These are phyloP conservation scores for Dendrocalamus sinicus DNA, from an alignment of 176 grass and related monocot species.

Conservation along the genomic window DNA sequence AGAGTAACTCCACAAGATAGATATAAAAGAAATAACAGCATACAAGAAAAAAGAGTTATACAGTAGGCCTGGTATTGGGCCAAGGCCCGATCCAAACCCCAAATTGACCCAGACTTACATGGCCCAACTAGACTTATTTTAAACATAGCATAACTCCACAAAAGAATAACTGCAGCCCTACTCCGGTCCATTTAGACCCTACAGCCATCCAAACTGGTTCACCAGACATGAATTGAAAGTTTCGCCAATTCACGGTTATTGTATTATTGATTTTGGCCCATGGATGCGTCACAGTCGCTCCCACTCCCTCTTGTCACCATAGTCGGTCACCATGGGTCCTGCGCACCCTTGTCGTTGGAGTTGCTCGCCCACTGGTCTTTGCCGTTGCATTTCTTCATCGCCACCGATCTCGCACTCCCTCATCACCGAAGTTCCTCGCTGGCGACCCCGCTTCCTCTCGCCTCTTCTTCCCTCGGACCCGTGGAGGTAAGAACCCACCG, in stretches of 20 bases:
- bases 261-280: neutral
- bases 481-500: too few species aligned
- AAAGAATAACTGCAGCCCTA: neutral
- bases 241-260: neutral
- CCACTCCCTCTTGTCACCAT: too few species aligned
- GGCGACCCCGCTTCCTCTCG: too few species aligned
- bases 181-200: neutral
- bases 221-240: neutral
- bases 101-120: neutral
- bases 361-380: too few species aligned
- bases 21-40: neutral
- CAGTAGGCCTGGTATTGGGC: neutral
- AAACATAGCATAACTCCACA: neutral
- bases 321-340: too few species aligned
- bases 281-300: too few species aligned
- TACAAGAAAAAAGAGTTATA: neutral
- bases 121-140: neutral
- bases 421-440: too few species aligned
- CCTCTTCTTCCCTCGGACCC: too few species aligned
- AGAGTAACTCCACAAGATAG: slow-evolving; percentile 8
- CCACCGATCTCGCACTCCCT: too few species aligned
- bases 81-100: neutral
- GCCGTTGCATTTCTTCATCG: too few species aligned
- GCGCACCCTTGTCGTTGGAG: too few species aligned
- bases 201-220: neutral